phyloP scores from a whole-genome alignment of 2,329 filamentous ascomycete species.

The Monilinia polystroma region DNA sequence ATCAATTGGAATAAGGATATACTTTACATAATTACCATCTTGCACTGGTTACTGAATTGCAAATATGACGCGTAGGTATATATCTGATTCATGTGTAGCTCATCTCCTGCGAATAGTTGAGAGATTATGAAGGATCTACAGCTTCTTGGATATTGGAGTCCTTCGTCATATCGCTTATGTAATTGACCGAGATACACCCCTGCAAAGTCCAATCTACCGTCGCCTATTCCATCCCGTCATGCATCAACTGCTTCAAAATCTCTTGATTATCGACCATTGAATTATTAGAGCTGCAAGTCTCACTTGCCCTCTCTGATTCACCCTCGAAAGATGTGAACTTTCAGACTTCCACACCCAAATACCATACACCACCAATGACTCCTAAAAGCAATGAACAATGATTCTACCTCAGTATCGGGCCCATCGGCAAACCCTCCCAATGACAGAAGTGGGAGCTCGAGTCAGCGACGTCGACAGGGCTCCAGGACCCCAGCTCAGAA shows the following conservation, averaged over 20 bases:
- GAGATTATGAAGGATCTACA: background rate
- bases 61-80: background rate
- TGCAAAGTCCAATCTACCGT: constrained; percentile 11
- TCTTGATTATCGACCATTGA: constrained; percentile 4
- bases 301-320: constrained; percentile 3
- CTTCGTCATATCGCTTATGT: background rate
- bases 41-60: background rate
- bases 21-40: background rate
- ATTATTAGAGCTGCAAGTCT: constrained; percentile 16
- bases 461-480: constrained; percentile 13
- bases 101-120: background rate
- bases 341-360: constrained; percentile 18
- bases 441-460: constrained; percentile 15
- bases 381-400: constrained; percentile 52
- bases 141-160: background rate
- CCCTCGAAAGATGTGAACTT: constrained; percentile 32
- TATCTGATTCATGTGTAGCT: background rate
- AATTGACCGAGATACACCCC: background rate
- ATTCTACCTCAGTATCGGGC: constrained; percentile 42
- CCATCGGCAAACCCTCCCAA: constrained; percentile 33
- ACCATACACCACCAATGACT: constrained; percentile 36
- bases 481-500: constrained; percentile 32
- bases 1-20: background rate
- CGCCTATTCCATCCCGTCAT: constrained; percentile 8
- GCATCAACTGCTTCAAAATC: constrained; percentile 15